Conservation (phyloP, 805 yeast genomes). For the Cyberlindnera mycetangii region DNA sequence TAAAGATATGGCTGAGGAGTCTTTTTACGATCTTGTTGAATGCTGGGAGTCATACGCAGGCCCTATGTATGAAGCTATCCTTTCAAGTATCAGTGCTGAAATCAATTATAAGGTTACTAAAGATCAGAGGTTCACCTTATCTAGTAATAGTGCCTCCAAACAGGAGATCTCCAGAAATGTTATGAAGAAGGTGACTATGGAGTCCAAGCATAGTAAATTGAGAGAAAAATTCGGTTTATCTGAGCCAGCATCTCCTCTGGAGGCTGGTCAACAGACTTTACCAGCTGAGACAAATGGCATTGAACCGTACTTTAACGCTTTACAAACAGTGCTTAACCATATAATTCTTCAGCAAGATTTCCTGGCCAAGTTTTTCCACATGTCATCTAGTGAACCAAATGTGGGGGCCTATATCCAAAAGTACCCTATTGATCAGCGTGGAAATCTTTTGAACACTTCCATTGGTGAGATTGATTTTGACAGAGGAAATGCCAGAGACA, state of each 20-base stretch:
- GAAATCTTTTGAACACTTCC: conserved; percentile 29
- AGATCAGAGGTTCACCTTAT: conserved; percentile 20
- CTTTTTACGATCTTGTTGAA: conserved; percentile 42
- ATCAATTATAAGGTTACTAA: conserved; percentile 21
- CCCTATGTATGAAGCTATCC: conserved; percentile 33
- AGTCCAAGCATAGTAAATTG: conserved; percentile 18
- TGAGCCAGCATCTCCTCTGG: conserved; percentile 13
- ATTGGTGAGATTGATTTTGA: conserved; percentile 42
- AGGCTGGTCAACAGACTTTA: conserved; percentile 5
- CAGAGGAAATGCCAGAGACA: conserved; percentile 44
- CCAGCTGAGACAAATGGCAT: conserved; percentile 5
- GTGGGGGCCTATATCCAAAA: conserved; percentile 31
- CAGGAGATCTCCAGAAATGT: not conserved
- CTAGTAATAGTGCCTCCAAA: conserved; percentile 15
- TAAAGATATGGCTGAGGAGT: conserved; percentile 50
- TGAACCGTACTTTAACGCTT: conserved; percentile 13
- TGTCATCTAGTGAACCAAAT: conserved; percentile 32
- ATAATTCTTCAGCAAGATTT: conserved; percentile 39
- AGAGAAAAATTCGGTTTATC: conserved; percentile 23
- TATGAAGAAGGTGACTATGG: conserved; percentile 2
- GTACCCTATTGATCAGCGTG: conserved; percentile 33
- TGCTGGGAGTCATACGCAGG: conserved; percentile 38
- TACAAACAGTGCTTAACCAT: conserved; percentile 36
- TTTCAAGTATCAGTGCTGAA: conserved; percentile 29
- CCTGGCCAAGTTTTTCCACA: conserved; percentile 40